Percentiles rank a stretch among this genome's conserved stretches.
These are phyloP conservation scores for Sporothrix variecibatus DNA, from an alignment of 2,329 filamentous ascomycete species.

Conservation along the genomic window DNA sequence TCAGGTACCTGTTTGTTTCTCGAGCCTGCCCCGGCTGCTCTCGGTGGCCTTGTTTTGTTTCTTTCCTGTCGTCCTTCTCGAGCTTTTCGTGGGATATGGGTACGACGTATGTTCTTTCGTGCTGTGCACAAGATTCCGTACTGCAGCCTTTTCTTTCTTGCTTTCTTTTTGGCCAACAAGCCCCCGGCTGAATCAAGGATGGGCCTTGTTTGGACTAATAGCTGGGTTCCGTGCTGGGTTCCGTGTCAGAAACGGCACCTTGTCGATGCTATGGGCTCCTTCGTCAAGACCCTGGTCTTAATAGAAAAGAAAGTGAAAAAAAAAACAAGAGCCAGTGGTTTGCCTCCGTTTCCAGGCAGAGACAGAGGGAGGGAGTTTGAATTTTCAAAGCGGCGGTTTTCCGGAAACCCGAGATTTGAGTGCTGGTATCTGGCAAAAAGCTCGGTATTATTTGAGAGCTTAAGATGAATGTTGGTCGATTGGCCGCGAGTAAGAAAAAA, in stretches of 20 bases:
- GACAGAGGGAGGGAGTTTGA: not conserved
- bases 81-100: not conserved
- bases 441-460: constrained; percentile 9
- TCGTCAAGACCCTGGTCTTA: constrained; percentile 1
- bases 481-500: not conserved
- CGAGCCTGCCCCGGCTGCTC: not conserved
- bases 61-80: not conserved
- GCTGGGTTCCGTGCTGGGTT: constrained; percentile 7
- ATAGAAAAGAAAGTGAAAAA: not conserved
- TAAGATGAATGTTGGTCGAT: constrained; percentile 1
- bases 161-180: not conserved
- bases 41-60: constrained; percentile 3
- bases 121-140: not conserved
- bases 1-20: not conserved
- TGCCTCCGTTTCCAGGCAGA: not conserved
- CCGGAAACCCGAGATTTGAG: constrained; percentile 20
- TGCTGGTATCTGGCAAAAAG: constrained; percentile 12
- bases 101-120: not conserved
- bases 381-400: not conserved
- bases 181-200: constrained; percentile 26
- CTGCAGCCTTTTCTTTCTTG: not conserved
- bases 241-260: constrained; percentile 17
- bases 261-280: constrained; percentile 6
- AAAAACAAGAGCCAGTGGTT: not conserved
- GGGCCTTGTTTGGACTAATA: constrained; percentile 21